Conservation (phyloP, 148 eudicot genomes). For the Limonium bicolor region DNA sequence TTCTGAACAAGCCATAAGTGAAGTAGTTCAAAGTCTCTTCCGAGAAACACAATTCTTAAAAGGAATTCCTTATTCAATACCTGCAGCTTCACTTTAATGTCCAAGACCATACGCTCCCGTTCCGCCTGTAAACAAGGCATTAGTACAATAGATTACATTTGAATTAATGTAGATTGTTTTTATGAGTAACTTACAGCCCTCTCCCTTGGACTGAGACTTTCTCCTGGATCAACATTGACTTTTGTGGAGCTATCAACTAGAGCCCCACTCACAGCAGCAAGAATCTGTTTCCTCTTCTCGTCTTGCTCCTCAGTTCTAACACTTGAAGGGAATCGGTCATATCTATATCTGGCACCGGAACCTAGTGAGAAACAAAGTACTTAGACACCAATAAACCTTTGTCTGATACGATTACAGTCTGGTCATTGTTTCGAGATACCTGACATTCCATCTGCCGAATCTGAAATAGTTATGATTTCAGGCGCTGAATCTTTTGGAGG, state of each 20-base stretch:
- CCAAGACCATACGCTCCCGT: slow-evolving; percentile 94
- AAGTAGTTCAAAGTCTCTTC: too few relatives aligned
- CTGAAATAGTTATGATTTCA: slow-evolving; percentile 83
- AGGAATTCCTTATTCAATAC: slow-evolving; percentile 21
- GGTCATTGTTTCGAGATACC: too few relatives aligned
- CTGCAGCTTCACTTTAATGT: slow-evolving; percentile 97
- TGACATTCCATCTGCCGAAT: slow-evolving; percentile 33
- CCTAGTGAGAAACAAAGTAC: slow-evolving; percentile 13
- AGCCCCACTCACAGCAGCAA: slow-evolving; percentile 73
- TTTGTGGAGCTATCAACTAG: slow-evolving; percentile 43
- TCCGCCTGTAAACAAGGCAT: slow-evolving; percentile 59
- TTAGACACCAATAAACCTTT: too few relatives aligned
- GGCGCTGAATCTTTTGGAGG: slow-evolving; percentile 47
- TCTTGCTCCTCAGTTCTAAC: slow-evolving; percentile 82
- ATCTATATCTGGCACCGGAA: slow-evolving; percentile 56
- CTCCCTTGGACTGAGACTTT: slow-evolving; percentile 93
- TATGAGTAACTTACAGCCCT: slow-evolving; percentile 60
- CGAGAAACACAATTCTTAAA: too few relatives aligned
- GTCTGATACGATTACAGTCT: too few relatives aligned
- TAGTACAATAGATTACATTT: too few relatives aligned
- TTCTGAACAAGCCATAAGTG: too few relatives aligned
- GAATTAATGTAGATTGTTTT: not conserved
- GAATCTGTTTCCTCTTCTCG: slow-evolving; percentile 84
- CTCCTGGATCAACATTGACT: slow-evolving; percentile 27
- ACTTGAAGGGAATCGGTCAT: slow-evolving; percentile 82